A percentile compares a stretch with the other conserved stretches of the same genome.
These are phyloP conservation scores for Melaleuca quinquenervia DNA, from an alignment of 345 rosid species.

Conservation along the genomic window DNA sequence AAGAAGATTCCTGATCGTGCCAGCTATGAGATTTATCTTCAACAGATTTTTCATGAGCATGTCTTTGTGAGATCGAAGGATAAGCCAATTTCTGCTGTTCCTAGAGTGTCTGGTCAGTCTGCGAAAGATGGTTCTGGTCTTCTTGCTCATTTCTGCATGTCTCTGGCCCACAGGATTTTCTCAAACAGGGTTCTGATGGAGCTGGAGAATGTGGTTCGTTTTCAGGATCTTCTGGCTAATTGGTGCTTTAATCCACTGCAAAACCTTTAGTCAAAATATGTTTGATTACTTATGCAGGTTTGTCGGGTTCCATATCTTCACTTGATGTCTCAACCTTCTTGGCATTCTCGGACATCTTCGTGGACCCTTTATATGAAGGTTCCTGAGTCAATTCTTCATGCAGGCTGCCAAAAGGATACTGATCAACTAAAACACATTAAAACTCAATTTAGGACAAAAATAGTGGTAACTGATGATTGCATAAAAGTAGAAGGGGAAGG, in stretches of 20 bases:
- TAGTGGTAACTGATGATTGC: conserved; percentile 63
- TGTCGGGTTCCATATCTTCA: conserved; percentile 78
- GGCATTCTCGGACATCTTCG: conserved; percentile 90
- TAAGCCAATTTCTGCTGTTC: conserved; percentile 22
- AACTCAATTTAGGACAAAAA: conserved; percentile 76
- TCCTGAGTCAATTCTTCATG: conserved; percentile 56
- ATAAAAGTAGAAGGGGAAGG: conserved; percentile 86
- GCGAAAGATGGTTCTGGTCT: conserved; percentile 47
- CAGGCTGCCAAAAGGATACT: conserved; percentile 26
- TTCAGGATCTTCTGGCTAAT: neutral
- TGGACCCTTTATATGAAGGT: conserved; percentile 80
- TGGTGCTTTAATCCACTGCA: neutral
- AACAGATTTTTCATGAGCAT: conserved; percentile 72
- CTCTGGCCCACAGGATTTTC: conserved; percentile 84
- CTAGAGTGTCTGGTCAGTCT: conserved; percentile 31
- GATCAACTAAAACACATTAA: conserved; percentile 33
- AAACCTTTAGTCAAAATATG: neutral
- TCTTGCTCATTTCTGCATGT: conserved; percentile 81
- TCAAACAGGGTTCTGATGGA: conserved; percentile 59
- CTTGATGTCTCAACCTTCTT: conserved; percentile 81
- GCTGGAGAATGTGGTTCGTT: conserved; percentile 72
- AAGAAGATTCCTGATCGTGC: conserved; percentile 45
- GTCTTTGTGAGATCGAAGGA: conserved; percentile 40
- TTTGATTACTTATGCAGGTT: conserved; percentile 30
- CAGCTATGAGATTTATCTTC: conserved; percentile 75